A percentile compares a stretch with the other conserved stretches of the same genome.
These are phyloP conservation scores for Carpinus fangiana DNA, from an alignment of 306 rosid species.

Conservation along the genomic window DNA sequence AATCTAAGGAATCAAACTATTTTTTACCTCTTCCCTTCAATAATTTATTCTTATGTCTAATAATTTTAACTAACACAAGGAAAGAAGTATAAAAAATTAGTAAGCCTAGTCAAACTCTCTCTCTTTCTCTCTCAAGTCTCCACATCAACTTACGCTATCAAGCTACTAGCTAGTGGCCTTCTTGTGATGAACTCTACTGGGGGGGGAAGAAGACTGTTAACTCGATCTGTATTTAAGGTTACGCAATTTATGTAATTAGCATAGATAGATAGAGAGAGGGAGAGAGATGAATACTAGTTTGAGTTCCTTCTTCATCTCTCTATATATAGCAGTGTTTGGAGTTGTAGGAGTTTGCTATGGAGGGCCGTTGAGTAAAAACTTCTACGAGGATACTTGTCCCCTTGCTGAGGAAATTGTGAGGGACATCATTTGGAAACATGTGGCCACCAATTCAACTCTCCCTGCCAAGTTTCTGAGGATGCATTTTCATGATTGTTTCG, in stretches of 20 bases:
- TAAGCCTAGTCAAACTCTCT: background rate
- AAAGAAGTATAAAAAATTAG: background rate
- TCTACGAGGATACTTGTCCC: conserved; percentile 31
- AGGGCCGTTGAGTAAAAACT: conserved; percentile 1
- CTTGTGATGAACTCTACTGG: background rate
- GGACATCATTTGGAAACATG: conserved; percentile 18
- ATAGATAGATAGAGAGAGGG: background rate
- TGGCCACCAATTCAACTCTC: conserved; percentile 15
- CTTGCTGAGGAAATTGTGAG: conserved; percentile 18
- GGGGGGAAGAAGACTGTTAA: background rate
- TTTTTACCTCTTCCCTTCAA: background rate
- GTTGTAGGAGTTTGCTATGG: conserved; percentile 8
- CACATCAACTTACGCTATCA: background rate
- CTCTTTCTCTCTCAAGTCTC: background rate
- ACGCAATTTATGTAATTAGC: background rate
- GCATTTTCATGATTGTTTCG: conserved; percentile 52
- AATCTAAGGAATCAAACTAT: too few species aligned
- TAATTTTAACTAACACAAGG: background rate
- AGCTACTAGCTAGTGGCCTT: background rate
- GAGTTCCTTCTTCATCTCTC: conserved; percentile 12
- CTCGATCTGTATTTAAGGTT: background rate
- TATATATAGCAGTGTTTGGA: background rate
- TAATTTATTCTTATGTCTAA: background rate
- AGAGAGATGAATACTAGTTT: background rate
- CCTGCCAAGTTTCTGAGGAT: conserved; percentile 41